phyloP scores from a whole-genome alignment of 2,329 filamentous ascomycete species.

The Arthrobotrys conoides region DNA sequence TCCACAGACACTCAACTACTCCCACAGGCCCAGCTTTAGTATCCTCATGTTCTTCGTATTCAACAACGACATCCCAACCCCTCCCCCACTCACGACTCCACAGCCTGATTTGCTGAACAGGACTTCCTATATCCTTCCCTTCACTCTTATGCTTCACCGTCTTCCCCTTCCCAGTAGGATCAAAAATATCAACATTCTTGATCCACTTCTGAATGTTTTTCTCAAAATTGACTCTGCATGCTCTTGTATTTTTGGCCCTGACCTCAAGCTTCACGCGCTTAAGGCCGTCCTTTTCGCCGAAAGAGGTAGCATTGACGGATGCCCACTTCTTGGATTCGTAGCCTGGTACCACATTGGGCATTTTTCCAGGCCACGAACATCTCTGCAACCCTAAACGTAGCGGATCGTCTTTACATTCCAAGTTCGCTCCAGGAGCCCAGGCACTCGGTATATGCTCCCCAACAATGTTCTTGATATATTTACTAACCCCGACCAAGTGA shows the following conservation, averaged over 20 bases:
- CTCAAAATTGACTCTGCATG: slow-evolving; percentile 75
- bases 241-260: slow-evolving; percentile 80
- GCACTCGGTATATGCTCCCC: slow-evolving; percentile 63
- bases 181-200: neutral
- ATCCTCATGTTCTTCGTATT: slow-evolving; percentile 58
- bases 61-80: slow-evolving; percentile 81
- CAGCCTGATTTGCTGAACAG: slow-evolving; percentile 78
- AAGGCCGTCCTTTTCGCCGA: slow-evolving; percentile 65
- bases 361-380: slow-evolving; percentile 80
- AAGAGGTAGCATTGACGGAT: slow-evolving; percentile 73
- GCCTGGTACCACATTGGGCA: slow-evolving; percentile 75
- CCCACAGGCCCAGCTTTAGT: slow-evolving; percentile 71
- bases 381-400: slow-evolving; percentile 72
- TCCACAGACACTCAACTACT: slow-evolving; percentile 84
- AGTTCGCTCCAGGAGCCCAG: slow-evolving; percentile 74
- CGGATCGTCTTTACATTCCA: slow-evolving; percentile 71
- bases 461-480: slow-evolving; percentile 78
- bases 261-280: slow-evolving; percentile 74
- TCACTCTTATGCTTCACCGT: slow-evolving; percentile 73
- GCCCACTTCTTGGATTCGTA: slow-evolving; percentile 74
- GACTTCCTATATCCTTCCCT: slow-evolving; percentile 72
- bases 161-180: slow-evolving; percentile 72
- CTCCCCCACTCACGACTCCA: slow-evolving; percentile 86
- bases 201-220: neutral
- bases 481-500: slow-evolving; percentile 77